Percentiles rank a stretch among this genome's conserved stretches.
Evolutionary conservation across 2,329 filamentous ascomycete genomes (phyloP).

Genomic region (Arachnomyces sp.): DNA sequence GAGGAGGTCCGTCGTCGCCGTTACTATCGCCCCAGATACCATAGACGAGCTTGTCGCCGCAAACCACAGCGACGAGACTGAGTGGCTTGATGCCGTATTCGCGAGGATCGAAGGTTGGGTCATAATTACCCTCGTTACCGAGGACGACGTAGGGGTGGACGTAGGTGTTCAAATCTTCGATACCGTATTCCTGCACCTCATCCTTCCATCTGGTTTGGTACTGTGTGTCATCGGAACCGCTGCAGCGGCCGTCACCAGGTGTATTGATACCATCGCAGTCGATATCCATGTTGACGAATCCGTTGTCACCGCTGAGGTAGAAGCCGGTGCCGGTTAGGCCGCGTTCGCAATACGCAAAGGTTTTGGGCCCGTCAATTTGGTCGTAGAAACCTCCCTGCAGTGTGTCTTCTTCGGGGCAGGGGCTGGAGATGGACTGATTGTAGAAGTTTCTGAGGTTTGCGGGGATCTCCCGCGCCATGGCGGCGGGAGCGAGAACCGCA

Average conservation of each 20-base stretch:
- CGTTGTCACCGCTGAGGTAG: no score
- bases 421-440: no score
- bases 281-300: conserved; percentile 12
- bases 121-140: conserved; percentile 12
- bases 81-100: conserved; percentile 41
- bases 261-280: conserved; percentile 11
- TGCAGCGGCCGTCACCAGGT: conserved; percentile 6
- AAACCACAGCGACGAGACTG: conserved; percentile 50
- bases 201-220: conserved; percentile 10
- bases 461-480: no score
- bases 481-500: no score
- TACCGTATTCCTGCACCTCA: conserved; percentile 8
- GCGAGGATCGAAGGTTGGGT: conserved; percentile 34
- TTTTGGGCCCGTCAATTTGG: no score
- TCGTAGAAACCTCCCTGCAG: no score
- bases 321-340: no score
- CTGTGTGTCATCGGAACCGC: conserved; percentile 6
- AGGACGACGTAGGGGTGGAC: conserved; percentile 20
- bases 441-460: no score
- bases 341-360: no score
- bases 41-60: conserved; percentile 45
- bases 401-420: no score
- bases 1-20: conserved; percentile 41
- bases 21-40: conserved; percentile 57
- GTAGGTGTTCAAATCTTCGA: conserved; percentile 18